phyloP scores from a whole-genome alignment of 2,329 filamentous ascomycete genomes.

The Trichoderma sp. region DNA sequence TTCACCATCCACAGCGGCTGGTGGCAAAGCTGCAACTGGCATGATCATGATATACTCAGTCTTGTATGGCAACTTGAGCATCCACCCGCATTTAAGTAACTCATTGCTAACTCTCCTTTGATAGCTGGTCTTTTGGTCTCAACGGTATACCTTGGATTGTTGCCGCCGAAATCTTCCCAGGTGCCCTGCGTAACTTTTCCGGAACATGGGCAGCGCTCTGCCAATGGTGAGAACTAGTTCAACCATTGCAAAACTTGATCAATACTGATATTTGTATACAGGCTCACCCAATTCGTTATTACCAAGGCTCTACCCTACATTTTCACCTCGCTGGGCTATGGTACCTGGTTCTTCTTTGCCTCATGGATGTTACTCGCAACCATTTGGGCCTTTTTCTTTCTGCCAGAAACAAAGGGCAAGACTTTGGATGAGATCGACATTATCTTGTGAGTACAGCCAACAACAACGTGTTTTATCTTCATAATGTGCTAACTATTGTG shows the following conservation, averaged over 20 bases:
- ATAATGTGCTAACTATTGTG: neutral
- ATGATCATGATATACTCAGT: constrained; percentile 55
- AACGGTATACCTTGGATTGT: constrained; percentile 48
- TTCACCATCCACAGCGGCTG: constrained; percentile 42
- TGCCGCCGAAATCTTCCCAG: constrained; percentile 45
- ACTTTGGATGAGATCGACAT: constrained; percentile 52
- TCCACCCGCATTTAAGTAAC: accelerated
- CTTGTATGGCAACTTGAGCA: constrained; percentile 38
- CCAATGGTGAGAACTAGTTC: constrained; percentile 34
- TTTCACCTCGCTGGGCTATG: constrained; percentile 44
- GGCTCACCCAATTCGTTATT: constrained; percentile 42
- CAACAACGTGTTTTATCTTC: neutral
- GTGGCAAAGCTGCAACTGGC: constrained; percentile 52
- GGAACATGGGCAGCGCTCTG: constrained; percentile 41
- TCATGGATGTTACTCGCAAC: constrained; percentile 47
- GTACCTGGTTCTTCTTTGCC: constrained; percentile 58
- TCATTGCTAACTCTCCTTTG: neutral
- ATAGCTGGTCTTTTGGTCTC: constrained; percentile 43
- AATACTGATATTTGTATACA: neutral
- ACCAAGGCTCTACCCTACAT: constrained; percentile 46
- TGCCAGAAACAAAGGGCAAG: constrained; percentile 55
- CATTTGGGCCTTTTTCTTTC: constrained; percentile 49
- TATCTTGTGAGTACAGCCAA: constrained; percentile 28
- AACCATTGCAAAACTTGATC: neutral
- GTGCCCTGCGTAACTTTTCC: constrained; percentile 41